Conservation (phyloP, 768 basidiomycete species). For the Lanmaoa pseudosensibilis region DNA sequence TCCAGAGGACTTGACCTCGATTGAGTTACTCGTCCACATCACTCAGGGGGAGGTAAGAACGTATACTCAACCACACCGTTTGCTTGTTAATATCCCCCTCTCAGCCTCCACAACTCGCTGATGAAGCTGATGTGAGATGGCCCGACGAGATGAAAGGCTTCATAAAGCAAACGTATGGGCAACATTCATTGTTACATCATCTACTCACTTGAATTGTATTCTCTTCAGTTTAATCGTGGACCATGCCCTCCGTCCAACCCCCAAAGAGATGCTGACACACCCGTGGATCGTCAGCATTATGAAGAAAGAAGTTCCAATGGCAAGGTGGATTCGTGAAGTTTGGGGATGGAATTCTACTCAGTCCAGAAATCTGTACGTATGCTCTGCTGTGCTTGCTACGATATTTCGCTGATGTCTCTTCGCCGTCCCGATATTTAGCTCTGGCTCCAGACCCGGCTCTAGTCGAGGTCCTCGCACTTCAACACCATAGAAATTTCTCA, state of each 20-base stretch:
- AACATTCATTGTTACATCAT: neutral
- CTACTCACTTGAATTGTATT: constrained; percentile 2
- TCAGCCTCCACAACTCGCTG: constrained; percentile 81
- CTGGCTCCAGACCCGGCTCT: constrained; percentile 30
- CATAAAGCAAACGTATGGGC: constrained; percentile 75
- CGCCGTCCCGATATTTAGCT: constrained; percentile 4
- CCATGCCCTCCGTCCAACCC: constrained; percentile 68
- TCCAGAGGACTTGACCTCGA: constrained; percentile 86
- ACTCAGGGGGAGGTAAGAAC: constrained; percentile 68
- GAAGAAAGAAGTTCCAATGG: constrained; percentile 86
- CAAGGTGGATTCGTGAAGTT: constrained; percentile 81
- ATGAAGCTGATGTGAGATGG: constrained; percentile 68
- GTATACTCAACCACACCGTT: constrained; percentile 1
- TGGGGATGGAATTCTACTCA: constrained; percentile 68
- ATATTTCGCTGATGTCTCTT: neutral
- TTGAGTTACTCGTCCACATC: constrained; percentile 92
- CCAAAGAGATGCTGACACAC: constrained; percentile 79
- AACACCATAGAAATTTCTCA: constrained; percentile 24
- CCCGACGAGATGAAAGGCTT: constrained; percentile 89
- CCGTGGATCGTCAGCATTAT: constrained; percentile 79
- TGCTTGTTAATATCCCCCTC: constrained; percentile 16
- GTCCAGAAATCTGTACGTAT: constrained; percentile 28
- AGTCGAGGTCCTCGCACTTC: constrained; percentile 29
- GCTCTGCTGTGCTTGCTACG: neutral
- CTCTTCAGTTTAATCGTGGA: constrained; percentile 65